phyloP scores from a whole-genome alignment of 2,329 filamentous ascomycete species.

The Fusarium globosum region DNA sequence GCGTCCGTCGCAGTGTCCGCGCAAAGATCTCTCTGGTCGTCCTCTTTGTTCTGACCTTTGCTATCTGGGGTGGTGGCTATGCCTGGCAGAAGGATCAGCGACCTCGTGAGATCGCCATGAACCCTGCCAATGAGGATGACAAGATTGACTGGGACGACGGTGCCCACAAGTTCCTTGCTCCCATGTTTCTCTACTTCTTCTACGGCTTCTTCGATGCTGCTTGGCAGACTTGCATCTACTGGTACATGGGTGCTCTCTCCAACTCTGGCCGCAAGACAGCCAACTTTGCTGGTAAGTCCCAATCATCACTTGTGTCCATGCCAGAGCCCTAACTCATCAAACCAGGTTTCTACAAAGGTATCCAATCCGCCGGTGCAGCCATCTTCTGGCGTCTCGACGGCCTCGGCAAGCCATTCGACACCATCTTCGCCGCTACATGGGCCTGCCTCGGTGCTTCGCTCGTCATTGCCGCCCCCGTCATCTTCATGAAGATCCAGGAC shows the following conservation, averaged over 20 bases:
- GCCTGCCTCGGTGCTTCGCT: conserved; percentile 77
- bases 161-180: conserved; percentile 64
- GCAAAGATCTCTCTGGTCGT: conserved; percentile 59
- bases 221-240: conserved; percentile 63
- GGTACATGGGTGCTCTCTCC: conserved; percentile 87
- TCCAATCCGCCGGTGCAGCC: conserved; percentile 44
- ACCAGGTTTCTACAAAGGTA: conserved; percentile 78
- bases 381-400: conserved; percentile 46
- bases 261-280: conserved; percentile 92
- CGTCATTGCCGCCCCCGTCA: conserved; percentile 79
- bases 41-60: conserved; percentile 62
- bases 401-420: conserved; percentile 66
- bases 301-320: not conserved
- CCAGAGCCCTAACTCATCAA: not conserved
- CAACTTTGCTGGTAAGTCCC: conserved; percentile 70
- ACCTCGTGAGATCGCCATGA: conserved; percentile 54
- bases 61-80: conserved; percentile 71
- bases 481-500: conserved; percentile 81
- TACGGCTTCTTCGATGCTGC: conserved; percentile 76
- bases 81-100: conserved; percentile 70
- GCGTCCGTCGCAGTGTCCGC: conserved; percentile 56
- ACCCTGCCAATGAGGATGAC: conserved; percentile 47
- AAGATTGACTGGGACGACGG: conserved; percentile 58
- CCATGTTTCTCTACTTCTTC: conserved; percentile 77
- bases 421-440: conserved; percentile 78